Evolutionary conservation across 2,329 filamentous ascomycete genomes (phyloP), one percentile per base, ranked within the genome.

Genomic region (Phialophora expanda): DNA sequence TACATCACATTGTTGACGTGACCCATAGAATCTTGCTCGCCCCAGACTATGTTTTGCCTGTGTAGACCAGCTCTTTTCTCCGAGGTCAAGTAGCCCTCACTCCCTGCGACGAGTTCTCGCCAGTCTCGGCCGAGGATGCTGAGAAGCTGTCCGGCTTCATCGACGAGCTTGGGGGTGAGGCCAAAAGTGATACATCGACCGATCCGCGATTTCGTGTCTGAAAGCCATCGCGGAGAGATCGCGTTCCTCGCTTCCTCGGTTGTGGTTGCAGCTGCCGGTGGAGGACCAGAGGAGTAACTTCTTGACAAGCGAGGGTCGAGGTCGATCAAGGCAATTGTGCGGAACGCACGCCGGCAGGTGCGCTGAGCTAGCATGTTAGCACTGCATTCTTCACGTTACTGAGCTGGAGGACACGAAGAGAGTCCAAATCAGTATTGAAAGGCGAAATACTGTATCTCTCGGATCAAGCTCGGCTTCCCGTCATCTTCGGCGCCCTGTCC

Each of bases 1-100:
- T 96, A 96, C 70, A 86, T 87, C 68, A 93, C 88, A 73, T 96
- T 96, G 76, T 96, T 97, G 56, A 97, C 90, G 77, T 97, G 92
- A 56, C 88, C 80, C 81, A 83, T 83, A 14, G 76, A 73, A 73
- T 83, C 81, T 78, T 83, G 70, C 22, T 97, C 92, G 32, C 92
- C 93, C 92, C 91, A 96, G 0, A 87, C 87, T 26, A 96, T 89
- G 69, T 84, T 82, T 66, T 91, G 88, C 61, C 84, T 81, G 69
- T 87, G 86, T 38, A 94, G 75, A 0, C 90, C 86, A 54, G 84
- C 86, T 58, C 87, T 82, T 70, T 85, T 83, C 66, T 83, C 81
- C 11, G 82, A 84, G 0, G 88, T 90, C 69, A 95, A 77, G 75
- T 88, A 96, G 0, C 92, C 91, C 73, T 94, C 90, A 64, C 87